Evolutionary conservation across 2,329 filamentous ascomycete species (phyloP).

Genomic region (Pseudopyricularia javanii): DNA sequence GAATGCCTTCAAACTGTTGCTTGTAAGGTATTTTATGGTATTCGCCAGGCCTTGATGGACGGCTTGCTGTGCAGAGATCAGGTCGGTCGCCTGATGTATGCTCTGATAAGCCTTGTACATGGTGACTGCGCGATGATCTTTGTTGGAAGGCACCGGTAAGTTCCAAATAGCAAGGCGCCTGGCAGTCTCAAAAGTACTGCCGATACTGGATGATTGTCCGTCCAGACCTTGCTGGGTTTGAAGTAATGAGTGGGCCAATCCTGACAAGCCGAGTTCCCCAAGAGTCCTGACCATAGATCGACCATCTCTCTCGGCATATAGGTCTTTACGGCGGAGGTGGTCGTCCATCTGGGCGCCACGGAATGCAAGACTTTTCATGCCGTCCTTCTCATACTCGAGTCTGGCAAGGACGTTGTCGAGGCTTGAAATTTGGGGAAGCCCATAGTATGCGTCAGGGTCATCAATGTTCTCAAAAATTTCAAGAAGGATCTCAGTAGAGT

Average conservation of each 20-base stretch:
- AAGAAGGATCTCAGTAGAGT: conserved; percentile 59
- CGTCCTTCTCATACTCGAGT: conserved; percentile 81
- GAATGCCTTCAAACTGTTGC: conserved; percentile 33
- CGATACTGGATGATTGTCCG: conserved; percentile 44
- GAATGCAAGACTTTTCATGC: conserved; percentile 77
- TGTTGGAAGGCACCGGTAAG: conserved; percentile 56
- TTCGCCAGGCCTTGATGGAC: conserved; percentile 52
- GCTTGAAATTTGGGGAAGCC: conserved; percentile 66
- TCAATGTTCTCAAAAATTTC: conserved; percentile 85
- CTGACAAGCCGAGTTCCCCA: conserved; percentile 70
- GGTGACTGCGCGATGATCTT: conserved; percentile 51
- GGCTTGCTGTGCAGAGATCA: conserved; percentile 37
- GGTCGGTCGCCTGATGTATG: conserved; percentile 53
- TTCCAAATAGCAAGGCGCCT: conserved; percentile 87
- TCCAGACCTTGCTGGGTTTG: conserved; percentile 52
- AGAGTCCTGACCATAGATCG: conserved; percentile 65
- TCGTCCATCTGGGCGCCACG: conserved; percentile 85
- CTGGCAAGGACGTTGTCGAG: conserved; percentile 67
- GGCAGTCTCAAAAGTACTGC: conserved; percentile 68
- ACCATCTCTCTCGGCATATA: conserved; percentile 42
- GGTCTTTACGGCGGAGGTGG: conserved; percentile 52
- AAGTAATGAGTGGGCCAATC: conserved; percentile 70
- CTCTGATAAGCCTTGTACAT: conserved; percentile 74
- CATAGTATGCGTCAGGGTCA: conserved; percentile 94
- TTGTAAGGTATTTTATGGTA: conserved; percentile 45